phyloP scores from a whole-genome alignment of 345 rosid genomes.

The Geranium rotundifolium region DNA sequence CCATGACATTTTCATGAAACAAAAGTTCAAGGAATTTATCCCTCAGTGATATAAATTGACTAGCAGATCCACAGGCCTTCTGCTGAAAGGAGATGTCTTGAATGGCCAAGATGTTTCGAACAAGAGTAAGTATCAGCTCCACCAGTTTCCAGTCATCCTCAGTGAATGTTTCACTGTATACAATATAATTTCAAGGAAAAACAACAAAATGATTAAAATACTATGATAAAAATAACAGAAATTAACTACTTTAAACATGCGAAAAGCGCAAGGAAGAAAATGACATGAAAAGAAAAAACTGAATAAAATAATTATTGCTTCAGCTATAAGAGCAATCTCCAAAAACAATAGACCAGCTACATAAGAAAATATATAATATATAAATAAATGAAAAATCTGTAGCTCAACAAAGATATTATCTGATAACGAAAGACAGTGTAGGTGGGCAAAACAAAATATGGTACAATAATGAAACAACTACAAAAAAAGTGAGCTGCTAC shows the following conservation, averaged over 20 bases:
- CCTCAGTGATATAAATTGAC: constrained; percentile 54
- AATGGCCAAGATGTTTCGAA: constrained; percentile 77
- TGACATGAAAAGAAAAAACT: too few relatives aligned
- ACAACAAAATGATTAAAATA: too few relatives aligned
- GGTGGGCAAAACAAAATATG: not conserved
- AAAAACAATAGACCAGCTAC: not conserved
- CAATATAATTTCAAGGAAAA: constrained; percentile 5
- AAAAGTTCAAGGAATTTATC: constrained; percentile 69
- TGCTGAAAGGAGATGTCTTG: constrained; percentile 60
- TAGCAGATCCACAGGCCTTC: constrained; percentile 58
- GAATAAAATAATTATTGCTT: too few relatives aligned
- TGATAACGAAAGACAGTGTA: too few relatives aligned
- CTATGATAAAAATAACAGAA: too few relatives aligned
- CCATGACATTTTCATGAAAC: constrained; percentile 76
- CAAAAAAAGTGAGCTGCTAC: not conserved
- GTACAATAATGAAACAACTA: not conserved
- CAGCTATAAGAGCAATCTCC: not conserved
- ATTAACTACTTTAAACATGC: too few relatives aligned
- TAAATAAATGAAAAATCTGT: too few relatives aligned
- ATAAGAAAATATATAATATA: too few relatives aligned
- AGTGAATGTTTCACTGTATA: constrained; percentile 48
- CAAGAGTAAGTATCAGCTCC: constrained; percentile 76
- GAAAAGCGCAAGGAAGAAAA: too few relatives aligned
- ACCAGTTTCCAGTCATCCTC: constrained; percentile 98
- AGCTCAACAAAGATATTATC: not conserved